phyloP scores from a whole-genome alignment of 768 basidiomycete genomes.

The Amanita fuliginea region DNA sequence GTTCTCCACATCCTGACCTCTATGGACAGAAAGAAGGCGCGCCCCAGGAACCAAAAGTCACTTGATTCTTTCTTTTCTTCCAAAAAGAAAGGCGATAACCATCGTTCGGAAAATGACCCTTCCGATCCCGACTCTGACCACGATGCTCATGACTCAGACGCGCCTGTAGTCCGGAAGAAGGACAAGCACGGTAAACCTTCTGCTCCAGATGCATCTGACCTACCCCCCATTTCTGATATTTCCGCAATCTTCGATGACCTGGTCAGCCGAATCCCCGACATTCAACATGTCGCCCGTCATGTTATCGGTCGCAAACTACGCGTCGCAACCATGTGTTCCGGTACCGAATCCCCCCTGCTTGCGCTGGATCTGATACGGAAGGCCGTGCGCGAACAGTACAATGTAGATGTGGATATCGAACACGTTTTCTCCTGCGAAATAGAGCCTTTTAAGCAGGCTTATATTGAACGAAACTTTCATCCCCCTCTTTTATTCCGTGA shows the following conservation, averaged over 20 bases:
- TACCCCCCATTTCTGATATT: slow-evolving; percentile 68
- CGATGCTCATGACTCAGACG: slow-evolving; percentile 23
- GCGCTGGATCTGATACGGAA: slow-evolving; percentile 79
- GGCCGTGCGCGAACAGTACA: slow-evolving; percentile 59
- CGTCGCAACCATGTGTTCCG: slow-evolving; percentile 96
- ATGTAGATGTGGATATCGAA: slow-evolving; percentile 57
- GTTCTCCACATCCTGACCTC: no score
- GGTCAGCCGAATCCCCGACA: slow-evolving; percentile 50
- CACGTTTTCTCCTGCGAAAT: slow-evolving; percentile 98
- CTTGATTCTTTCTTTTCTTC: slow-evolving; percentile 45
- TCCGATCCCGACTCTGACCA: slow-evolving; percentile 19
- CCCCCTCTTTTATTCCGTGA: slow-evolving; percentile 90
- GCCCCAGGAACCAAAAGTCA: slow-evolving; percentile 36
- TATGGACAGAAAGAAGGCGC: slow-evolving; percentile 39
- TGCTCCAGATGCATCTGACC: slow-evolving; percentile 47
- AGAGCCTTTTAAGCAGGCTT: slow-evolving; percentile 94
- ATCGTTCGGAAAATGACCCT: slow-evolving; percentile 9
- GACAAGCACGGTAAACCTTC: slow-evolving; percentile 20
- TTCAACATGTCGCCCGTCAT: slow-evolving; percentile 54
- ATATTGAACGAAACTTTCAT: slow-evolving; percentile 92
- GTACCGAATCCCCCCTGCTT: slow-evolving; percentile 89
- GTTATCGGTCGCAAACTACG: slow-evolving; percentile 76
- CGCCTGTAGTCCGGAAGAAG: slow-evolving; percentile 18
- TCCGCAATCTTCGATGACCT: slow-evolving; percentile 71
- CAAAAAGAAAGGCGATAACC: slow-evolving; percentile 15